phyloP scores from a whole-genome alignment of 352 stramenopile species.

The Globisporangium lucens region DNA sequence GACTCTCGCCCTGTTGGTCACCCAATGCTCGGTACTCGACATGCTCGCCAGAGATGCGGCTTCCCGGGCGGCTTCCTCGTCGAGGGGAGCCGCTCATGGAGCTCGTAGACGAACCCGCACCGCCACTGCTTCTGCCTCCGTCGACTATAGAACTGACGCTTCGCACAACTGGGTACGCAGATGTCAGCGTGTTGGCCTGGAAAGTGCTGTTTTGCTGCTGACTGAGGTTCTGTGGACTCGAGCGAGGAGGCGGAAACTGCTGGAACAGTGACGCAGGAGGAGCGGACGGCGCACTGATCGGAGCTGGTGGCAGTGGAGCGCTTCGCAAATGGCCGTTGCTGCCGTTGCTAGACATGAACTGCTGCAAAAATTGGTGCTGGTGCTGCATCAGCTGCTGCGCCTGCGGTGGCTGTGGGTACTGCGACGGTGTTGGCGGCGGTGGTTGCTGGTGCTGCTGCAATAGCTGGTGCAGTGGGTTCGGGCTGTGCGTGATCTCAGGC shows the following conservation, averaged over 20 bases:
- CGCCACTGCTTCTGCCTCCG: conserved; percentile 35
- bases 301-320: conserved; percentile 29
- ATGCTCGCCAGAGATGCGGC: conserved; percentile 40
- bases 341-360: conserved; percentile 43
- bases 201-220: conserved; percentile 11
- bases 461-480: conserved; percentile 61
- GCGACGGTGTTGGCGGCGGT: conserved; percentile 13
- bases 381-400: conserved; percentile 33
- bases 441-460: conserved; percentile 51
- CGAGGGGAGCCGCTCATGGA: conserved; percentile 43
- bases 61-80: conserved; percentile 41
- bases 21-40: conserved; percentile 52
- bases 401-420: conserved; percentile 26
- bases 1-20: conserved; percentile 36
- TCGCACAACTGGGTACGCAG: conserved; percentile 23
- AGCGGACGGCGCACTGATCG: conserved; percentile 29
- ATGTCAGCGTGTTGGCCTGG: conserved; percentile 5
- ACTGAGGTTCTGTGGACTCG: conserved; percentile 8
- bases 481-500: conserved; percentile 64
- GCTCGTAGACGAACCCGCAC: conserved; percentile 34
- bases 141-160: conserved; percentile 40
- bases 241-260: conserved; percentile 29
- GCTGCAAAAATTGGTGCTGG: conserved; percentile 51
- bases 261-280: conserved; percentile 24
- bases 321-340: conserved; percentile 31